These are phyloP conservation scores for Linum trigynum DNA, from an alignment of 345 rosid genomes.

Conservation along the genomic window DNA sequence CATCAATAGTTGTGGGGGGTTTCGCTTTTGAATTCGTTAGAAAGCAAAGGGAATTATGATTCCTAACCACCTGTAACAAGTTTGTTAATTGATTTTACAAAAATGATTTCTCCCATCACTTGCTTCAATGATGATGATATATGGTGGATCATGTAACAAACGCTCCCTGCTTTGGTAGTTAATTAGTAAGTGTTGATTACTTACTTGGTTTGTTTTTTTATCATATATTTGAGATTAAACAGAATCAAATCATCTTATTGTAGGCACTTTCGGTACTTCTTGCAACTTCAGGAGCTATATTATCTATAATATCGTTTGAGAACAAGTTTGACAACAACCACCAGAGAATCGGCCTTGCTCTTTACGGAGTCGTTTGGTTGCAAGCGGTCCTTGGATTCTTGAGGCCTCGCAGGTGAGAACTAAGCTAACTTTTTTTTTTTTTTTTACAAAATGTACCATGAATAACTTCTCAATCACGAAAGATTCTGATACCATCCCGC, in stretches of 20 bases:
- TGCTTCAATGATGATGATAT: background rate
- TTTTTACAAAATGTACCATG: background rate
- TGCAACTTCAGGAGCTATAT: constrained; percentile 49
- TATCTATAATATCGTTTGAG: constrained; percentile 47
- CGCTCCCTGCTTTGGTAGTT: too few species aligned
- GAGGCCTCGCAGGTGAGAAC: constrained; percentile 35
- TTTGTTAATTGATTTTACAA: too few species aligned
- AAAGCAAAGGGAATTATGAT: too few species aligned
- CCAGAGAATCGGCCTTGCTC: constrained; percentile 50
- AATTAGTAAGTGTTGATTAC: constrained; percentile 7
- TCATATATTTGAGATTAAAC: background rate
- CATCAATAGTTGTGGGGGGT: too few species aligned
- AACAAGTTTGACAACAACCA: constrained; percentile 56
- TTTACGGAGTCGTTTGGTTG: constrained; percentile 48
- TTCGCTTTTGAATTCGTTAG: too few species aligned
- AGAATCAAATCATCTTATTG: background rate
- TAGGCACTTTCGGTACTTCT: constrained; percentile 41
- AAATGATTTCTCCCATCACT: background rate
- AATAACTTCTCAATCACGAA: too few species aligned
- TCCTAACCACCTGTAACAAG: too few species aligned
- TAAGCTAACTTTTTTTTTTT: background rate
- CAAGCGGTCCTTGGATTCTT: constrained; percentile 46
- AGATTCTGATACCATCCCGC: too few species aligned
- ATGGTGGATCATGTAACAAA: background rate
- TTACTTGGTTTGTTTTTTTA: background rate